Base-by-base conservation (phyloP, 805 yeast genomes). In the Starmera caribaea region DNA sequence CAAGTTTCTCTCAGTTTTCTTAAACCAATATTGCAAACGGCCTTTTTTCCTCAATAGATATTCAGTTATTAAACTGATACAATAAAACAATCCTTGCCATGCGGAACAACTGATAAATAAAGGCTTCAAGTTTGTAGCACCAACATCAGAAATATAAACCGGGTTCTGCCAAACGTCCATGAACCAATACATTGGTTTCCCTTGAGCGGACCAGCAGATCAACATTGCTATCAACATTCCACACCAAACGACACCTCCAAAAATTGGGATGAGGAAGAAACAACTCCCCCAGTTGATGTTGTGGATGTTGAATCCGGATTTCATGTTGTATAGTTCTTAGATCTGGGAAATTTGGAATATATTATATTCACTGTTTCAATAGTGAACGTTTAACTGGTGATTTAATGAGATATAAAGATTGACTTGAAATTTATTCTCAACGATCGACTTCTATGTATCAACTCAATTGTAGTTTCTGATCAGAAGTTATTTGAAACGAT, bases 221-320 rank as follows among this genome's bases (percentile, higher is more conserved):
- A 89, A 54, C 73, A 90, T 64, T 5, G 95, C 85, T 5, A 81
- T 78, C 10, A 89, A 72, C 96, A 87, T 85, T 4, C 84, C 95
- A 77, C 88, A 83, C 97, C 97, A 89, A 13, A 78, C 80, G 2
- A 78, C 58, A 38, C 76, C 62, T 2, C 86, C 73, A 3, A 78
- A 51, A 34, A 87, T 59, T 3, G 96, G 96, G 30, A 88, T 62
- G 28, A 74, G 43, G 42, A 63, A 66, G 49, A 58, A 73, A 62
- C 35, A 33, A 4, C 28, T 17, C 1, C 28, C 21, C 35, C 35
- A 33, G 14, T 14, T 12, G 21, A 33, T 33, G 35, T 33, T 33
- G 26, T 21, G 26, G 6, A 21, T 21, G 26, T 21, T 21, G 26
- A 21, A 21, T 7, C 26, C 26, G 4, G 26, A 5, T 9, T 21